Evolutionary conservation across 106 monocot genomes (phyloP).

Genomic region (Allium fistulosum): DNA sequence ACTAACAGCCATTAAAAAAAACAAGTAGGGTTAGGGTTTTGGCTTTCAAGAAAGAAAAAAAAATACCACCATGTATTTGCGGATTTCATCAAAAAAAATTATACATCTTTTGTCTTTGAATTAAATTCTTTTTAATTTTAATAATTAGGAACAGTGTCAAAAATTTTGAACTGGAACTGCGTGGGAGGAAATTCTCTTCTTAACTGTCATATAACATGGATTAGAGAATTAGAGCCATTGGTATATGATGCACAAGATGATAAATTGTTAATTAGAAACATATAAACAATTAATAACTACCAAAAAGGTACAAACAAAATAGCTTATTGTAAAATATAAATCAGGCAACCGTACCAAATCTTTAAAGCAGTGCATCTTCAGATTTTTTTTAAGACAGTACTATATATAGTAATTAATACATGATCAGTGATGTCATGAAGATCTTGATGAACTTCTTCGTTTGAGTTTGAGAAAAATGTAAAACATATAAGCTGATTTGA

Average conservation of each 20-base stretch:
- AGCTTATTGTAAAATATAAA: background rate
- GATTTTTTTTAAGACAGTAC: background rate
- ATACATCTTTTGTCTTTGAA: background rate
- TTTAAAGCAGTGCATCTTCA: background rate
- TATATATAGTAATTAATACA: background rate
- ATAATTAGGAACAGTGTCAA: background rate
- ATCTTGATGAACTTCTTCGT: background rate
- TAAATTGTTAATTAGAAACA: background rate
- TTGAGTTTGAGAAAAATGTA: background rate
- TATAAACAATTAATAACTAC: background rate
- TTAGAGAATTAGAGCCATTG: background rate
- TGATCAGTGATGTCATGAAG: slow-evolving; percentile 10
- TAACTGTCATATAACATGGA: background rate
- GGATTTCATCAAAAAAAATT: background rate
- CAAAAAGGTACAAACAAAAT: background rate
- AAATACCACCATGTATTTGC: background rate
- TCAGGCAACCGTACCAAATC: background rate
- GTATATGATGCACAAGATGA: background rate
- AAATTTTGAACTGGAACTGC: background rate
- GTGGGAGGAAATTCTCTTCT: background rate
- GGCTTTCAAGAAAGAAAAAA: background rate
- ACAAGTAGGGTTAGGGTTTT: background rate
- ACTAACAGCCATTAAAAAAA: background rate
- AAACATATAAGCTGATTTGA: background rate
- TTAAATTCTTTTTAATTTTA: background rate